Conservation (phyloP, 192 early-diverging fungal species). For the Geranomyces variabilis region DNA sequence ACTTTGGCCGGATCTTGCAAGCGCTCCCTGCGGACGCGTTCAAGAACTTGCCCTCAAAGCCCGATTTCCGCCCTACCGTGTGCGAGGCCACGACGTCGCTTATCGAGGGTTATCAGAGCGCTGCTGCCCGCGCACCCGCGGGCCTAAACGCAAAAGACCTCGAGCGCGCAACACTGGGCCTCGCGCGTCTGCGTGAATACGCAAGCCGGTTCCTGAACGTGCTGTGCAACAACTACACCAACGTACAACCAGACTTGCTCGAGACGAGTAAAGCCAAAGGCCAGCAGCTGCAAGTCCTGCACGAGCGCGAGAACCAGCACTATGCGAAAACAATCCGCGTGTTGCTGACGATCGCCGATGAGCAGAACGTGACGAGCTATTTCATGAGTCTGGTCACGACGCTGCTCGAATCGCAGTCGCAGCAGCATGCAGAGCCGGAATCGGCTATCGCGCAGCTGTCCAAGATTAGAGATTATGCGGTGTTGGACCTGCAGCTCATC, state of each 20-base stretch:
- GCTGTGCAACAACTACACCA: conserved; percentile 60
- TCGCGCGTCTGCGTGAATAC: conserved; percentile 36
- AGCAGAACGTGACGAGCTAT: conserved; percentile 45
- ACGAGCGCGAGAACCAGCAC: conserved; percentile 50
- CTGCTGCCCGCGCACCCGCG: background rate
- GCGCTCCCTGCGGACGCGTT: conserved; percentile 37
- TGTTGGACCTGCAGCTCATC: conserved; percentile 85
- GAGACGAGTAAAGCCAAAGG: conserved; percentile 38
- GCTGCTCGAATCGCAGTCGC: conserved; percentile 47
- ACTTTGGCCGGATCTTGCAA: conserved; percentile 73
- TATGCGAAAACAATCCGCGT: conserved; percentile 48
- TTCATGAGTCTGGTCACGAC: conserved; percentile 56
- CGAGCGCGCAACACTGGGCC: conserved; percentile 19
- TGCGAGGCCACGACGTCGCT: conserved; percentile 69
- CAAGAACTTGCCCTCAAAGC: conserved; percentile 54
- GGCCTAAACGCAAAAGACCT: conserved; percentile 10
- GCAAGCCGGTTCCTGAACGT: conserved; percentile 50
- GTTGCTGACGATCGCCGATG: conserved; percentile 54
- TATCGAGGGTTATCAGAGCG: conserved; percentile 40
- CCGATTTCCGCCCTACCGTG: conserved; percentile 76
- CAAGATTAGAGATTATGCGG: conserved; percentile 78
- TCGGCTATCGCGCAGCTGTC: conserved; percentile 42
- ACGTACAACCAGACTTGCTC: conserved; percentile 26
- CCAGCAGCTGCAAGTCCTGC: conserved; percentile 47
- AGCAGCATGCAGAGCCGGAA: conserved; percentile 65